Percentiles rank a stretch among this genome's conserved stretches.
phyloP scores from a whole-genome alignment of 192 early-diverging fungal species.

The Pilobolus umbonatus region DNA sequence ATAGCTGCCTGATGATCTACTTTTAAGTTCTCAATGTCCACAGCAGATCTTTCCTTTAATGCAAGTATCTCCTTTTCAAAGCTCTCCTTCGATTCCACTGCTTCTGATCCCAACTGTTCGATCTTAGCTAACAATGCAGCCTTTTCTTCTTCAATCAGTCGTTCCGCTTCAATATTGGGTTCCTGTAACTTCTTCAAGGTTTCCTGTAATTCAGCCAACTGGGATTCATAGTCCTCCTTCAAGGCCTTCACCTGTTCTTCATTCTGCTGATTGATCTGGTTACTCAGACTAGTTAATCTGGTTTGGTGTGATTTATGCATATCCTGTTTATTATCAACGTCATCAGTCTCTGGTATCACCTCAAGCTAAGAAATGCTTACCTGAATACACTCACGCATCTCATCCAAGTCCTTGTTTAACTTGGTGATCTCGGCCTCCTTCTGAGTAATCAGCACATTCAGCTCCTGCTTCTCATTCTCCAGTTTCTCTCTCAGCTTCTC shows the following conservation, averaged over 20 bases:
- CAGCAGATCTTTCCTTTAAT: neutral
- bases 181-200: constrained; percentile 8
- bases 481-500: constrained; percentile 23
- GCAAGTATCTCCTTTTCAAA: neutral
- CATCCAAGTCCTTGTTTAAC: constrained; percentile 16
- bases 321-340: constrained; percentile 5
- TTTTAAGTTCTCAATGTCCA: neutral
- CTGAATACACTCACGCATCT: constrained; percentile 20
- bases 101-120: constrained; percentile 7
- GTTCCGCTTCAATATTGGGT: constrained; percentile 5
- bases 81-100: neutral
- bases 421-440: constrained; percentile 7
- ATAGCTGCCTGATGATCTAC: neutral
- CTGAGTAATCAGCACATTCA: neutral
- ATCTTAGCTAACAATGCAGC: constrained; percentile 4
- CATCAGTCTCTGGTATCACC: too few relatives aligned
- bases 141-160: constrained; percentile 5
- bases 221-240: constrained; percentile 8
- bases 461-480: constrained; percentile 15
- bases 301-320: constrained; percentile 31
- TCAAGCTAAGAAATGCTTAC: too few relatives aligned
- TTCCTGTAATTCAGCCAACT: constrained; percentile 11
- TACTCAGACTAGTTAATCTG: constrained; percentile 17
- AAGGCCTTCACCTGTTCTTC: constrained; percentile 9
- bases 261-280: constrained; percentile 18